Percentiles rank a stretch among this genome's conserved stretches.
Conservation (phyloP, 371 early-diverging fungal species). For the Lichtheimia ornata region DNA sequence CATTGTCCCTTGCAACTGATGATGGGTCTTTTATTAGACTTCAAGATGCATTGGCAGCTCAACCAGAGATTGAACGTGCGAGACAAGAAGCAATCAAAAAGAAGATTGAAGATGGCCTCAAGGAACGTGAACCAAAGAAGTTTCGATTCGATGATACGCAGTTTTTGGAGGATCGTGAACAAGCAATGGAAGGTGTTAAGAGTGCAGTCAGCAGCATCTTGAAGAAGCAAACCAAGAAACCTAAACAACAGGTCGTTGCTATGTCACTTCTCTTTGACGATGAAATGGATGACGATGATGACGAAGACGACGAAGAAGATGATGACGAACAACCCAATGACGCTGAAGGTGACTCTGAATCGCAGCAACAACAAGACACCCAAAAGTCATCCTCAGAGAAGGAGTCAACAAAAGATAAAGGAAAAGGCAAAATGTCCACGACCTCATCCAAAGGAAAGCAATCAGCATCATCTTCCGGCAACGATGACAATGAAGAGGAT, state of each 20-base stretch:
- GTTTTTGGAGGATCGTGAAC: slow-evolving; percentile 72
- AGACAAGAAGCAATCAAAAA: slow-evolving; percentile 67
- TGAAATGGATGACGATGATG: slow-evolving; percentile 31
- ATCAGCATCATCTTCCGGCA: background rate
- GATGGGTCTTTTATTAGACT: slow-evolving; percentile 46
- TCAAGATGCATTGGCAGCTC: slow-evolving; percentile 74
- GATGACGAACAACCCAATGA: slow-evolving; percentile 1
- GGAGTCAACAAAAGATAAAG: slow-evolving; percentile 21
- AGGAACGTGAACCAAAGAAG: slow-evolving; percentile 69
- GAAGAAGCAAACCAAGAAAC: slow-evolving; percentile 37
- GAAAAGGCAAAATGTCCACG: slow-evolving; percentile 37
- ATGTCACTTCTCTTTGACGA: slow-evolving; percentile 41
- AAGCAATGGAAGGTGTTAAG: slow-evolving; percentile 73
- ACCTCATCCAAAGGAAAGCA: background rate
- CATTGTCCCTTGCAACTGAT: too few relatives aligned
- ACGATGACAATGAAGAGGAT: slow-evolving; percentile 15
- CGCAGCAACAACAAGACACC: slow-evolving; percentile 7
- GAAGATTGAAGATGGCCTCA: slow-evolving; percentile 84
- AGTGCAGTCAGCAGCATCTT: slow-evolving; percentile 60
- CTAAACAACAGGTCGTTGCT: slow-evolving; percentile 17
- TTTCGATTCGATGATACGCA: slow-evolving; percentile 83
- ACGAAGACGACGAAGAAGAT: slow-evolving; percentile 23
- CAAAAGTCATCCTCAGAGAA: slow-evolving; percentile 1
- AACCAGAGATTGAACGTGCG: slow-evolving; percentile 73
- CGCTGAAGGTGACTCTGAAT: slow-evolving; percentile 2